A percentile compares a stretch with the other conserved stretches of the same genome.
Evolutionary conservation across 352 stramenopile species (phyloP).

Genomic region (Pythium diclinum): DNA sequence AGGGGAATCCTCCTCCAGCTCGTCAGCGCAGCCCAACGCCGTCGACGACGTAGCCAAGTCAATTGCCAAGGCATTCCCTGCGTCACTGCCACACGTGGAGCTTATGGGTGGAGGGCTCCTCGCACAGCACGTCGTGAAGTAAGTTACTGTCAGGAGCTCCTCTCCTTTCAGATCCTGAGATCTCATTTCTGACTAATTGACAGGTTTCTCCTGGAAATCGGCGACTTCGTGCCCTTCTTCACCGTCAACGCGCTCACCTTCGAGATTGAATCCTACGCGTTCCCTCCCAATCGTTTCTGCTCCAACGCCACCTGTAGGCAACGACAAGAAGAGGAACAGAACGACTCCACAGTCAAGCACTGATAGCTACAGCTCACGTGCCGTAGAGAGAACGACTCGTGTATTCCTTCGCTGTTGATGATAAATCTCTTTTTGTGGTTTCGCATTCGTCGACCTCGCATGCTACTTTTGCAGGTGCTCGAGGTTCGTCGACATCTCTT

Average conservation of each 20-base stretch:
- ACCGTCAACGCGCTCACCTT: constrained; percentile 34
- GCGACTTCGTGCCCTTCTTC: constrained; percentile 44
- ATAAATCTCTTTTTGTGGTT: background rate
- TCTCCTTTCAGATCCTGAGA: background rate
- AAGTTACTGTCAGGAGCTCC: constrained; percentile 2
- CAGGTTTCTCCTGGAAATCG: constrained; percentile 36
- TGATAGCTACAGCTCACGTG: background rate
- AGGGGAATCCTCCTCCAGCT: background rate
- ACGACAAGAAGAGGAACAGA: constrained; percentile 33
- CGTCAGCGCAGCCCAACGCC: background rate
- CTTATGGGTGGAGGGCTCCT: constrained; percentile 32
- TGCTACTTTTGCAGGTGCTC: constrained; percentile 36
- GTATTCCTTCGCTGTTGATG: background rate
- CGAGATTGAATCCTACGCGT: constrained; percentile 38
- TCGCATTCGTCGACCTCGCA: background rate
- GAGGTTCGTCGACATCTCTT: constrained; percentile 59
- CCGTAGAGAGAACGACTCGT: background rate
- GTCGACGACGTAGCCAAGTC: constrained; percentile 35
- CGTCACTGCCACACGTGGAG: constrained; percentile 37
- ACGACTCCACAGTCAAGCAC: background rate
- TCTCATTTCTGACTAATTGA: constrained; percentile 4
- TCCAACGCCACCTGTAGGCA: constrained; percentile 28
- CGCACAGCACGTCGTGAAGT: constrained; percentile 38
- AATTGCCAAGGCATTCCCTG: constrained; percentile 36
- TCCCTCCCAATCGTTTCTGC: constrained; percentile 29